Evolutionary conservation across 140 eudicot genomes (phyloP), one percentile per base, ranked within the genome.

Genomic region (Bidens hawaiensis): DNA sequence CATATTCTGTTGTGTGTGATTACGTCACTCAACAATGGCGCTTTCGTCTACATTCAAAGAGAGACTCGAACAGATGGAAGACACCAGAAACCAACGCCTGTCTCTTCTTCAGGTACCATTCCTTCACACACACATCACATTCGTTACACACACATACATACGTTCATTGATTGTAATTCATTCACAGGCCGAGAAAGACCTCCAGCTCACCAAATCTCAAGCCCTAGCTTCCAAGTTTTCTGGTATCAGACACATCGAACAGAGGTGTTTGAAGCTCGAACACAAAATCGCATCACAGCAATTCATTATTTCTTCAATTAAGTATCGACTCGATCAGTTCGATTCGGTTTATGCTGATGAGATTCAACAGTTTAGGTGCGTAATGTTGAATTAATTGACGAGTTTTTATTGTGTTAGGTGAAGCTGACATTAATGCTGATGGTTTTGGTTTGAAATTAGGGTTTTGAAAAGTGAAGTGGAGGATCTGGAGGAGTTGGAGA

Each of bases 11-110:
- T 6, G 4, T 21, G 50, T 0, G 68, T 54, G 59, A 31, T 72
- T 51, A 43, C 74, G 26, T 48, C 69, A 60, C 69, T 67, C 72
- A 3, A 60, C 81, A 73, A 85, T 85, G 94, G 85, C 88, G 81
- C 53, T 69, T 57, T 79, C 82, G 9, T 75, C 88, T 11, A 53
- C 81, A 8, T 78, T 81, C 76, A 74, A 64, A 19, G 79, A 85
- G 40, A 56, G 88, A 49, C 68, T 81, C 17, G 75, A 75, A 67
- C 75, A 85, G 43, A 81, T 81, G 94, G 85, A 85, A 67, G 53
- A 56, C 12, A 57, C 79, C 52, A 57, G 83, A 64, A 81, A 78
- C 61, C 81, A 79, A 55, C 76, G 88, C n/a, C 68, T 81, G 61
- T 85, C 77, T 70, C 78, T 85, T 53, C 85, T 81, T 71, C 83